These are phyloP conservation scores for Prunus padus DNA, from an alignment of 306 rosid genomes.

Conservation along the genomic window DNA sequence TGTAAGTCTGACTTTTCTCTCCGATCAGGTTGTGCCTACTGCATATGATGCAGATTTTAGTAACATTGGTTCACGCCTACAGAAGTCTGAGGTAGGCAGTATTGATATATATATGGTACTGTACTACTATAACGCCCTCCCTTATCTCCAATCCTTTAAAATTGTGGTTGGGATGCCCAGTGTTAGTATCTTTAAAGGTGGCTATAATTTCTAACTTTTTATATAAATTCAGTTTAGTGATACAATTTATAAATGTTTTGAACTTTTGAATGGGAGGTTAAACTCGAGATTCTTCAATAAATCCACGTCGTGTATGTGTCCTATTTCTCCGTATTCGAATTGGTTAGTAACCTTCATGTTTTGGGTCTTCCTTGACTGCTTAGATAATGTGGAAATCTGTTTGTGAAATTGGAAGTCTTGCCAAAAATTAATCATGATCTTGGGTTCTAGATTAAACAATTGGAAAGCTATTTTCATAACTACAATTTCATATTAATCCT, in stretches of 20 bases:
- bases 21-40: conserved; percentile 29
- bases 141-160: neutral
- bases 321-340: neutral
- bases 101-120: neutral
- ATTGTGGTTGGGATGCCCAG: neutral
- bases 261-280: neutral
- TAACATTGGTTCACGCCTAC: conserved; percentile 19
- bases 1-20: neutral
- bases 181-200: neutral
- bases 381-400: neutral
- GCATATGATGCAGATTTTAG: conserved; percentile 3
- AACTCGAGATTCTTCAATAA: neutral
- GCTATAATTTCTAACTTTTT: neutral
- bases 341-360: neutral
- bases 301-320: neutral
- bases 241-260: neutral
- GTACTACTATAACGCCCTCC: neutral
- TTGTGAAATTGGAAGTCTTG: neutral
- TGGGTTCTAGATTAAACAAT: neutral
- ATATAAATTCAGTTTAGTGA: neutral
- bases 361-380: neutral
- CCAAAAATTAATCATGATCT: neutral
- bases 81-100: conserved; percentile 31
- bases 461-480: neutral
- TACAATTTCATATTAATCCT: neutral